Evolutionary conservation across 2,329 filamentous ascomycete species (phyloP), one percentile per base, ranked within the genome.

Genomic region (Exophiala spinifera): DNA sequence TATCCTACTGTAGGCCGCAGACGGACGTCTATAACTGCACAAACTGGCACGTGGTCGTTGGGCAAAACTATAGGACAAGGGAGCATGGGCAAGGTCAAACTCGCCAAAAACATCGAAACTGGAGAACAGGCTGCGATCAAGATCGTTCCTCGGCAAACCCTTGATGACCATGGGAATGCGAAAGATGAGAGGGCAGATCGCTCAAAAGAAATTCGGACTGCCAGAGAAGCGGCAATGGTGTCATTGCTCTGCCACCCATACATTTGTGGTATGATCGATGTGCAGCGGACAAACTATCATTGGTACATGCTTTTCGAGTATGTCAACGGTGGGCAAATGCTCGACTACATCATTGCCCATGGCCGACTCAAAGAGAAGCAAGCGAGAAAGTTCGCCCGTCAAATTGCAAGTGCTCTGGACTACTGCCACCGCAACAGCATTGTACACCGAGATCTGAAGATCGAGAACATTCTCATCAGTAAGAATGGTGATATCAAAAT

Each of bases 291-390:
- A 47, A 92, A 94, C 67, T 94, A 96, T 70, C 94, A 99, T 73
- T 99, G 94, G 94, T 99, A 99, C 74, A 99, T 99, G 94, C 84
- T 99, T 48, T 99, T 96, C 68, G 94, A 99, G 75, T 96, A 94
- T 71, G 94, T 99, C 72, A 96, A 99, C 68, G 94, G 94, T 45
- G 94, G 94, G 15, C 94, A 99, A 74, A 97, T 99, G 94, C 84
- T 99, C 58, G 94, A 99, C 76, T 99, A 97, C 74, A 99, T 99
- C 71, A 99, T 99, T 69, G 96, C 91, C 3, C 94, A 99, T 67
- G 94, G 92, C 55, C 89, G 95, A 67, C 78, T 99, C 60, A 97
- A 97, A 78, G 94, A 99, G 76, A 97, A 97, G 74, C 92, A 96
- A 73, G 94, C 94, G 7, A 86, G 94, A 66, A 97, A 97, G 71